A percentile compares a stretch with the other conserved stretches of the same genome.
These are phyloP conservation scores for Annulohypoxylon bovei DNA, from an alignment of 495 filamentous ascomycete species.

Conservation along the genomic window DNA sequence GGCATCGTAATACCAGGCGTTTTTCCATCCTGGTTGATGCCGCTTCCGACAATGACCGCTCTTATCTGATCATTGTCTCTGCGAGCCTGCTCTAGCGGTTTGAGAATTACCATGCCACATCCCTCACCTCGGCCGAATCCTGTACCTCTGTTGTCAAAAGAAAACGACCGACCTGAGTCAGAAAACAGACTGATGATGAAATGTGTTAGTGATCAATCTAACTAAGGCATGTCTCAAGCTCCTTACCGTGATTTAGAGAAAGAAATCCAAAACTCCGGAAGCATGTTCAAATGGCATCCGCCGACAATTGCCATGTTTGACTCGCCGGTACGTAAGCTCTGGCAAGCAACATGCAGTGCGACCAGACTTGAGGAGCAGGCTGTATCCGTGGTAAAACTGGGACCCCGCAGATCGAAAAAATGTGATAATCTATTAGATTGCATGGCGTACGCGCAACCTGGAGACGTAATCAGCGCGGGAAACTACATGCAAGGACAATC, in stretches of 20 bases:
- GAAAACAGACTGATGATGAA: slow-evolving; percentile 66
- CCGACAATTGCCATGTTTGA: slow-evolving; percentile 62
- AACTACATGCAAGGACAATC: background rate
- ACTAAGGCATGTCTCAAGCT: background rate
- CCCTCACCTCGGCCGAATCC: slow-evolving; percentile 76
- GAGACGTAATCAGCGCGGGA: slow-evolving; percentile 49
- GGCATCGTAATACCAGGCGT: slow-evolving; percentile 70
- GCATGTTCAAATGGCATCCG: slow-evolving; percentile 66
- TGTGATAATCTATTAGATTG: slow-evolving; percentile 72
- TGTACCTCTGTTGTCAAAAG: slow-evolving; percentile 69
- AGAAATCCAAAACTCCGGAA: slow-evolving; percentile 65
- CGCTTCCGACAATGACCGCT: slow-evolving; percentile 68
- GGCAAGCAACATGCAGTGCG: slow-evolving; percentile 79
- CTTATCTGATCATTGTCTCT: slow-evolving; percentile 67
- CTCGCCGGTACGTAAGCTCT: slow-evolving; percentile 72
- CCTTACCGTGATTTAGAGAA: slow-evolving; percentile 51
- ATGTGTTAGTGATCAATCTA: slow-evolving; percentile 53
- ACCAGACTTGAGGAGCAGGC: slow-evolving; percentile 83
- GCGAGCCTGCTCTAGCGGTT: slow-evolving; percentile 67
- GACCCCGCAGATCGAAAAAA: slow-evolving; percentile 66
- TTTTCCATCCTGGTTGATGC: slow-evolving; percentile 69
- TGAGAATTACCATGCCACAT: slow-evolving; percentile 66
- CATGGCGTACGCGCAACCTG: slow-evolving; percentile 60
- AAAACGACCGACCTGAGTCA: slow-evolving; percentile 67
- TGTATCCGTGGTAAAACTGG: slow-evolving; percentile 82